phyloP scores from a whole-genome alignment of 768 basidiomycete genomes.

The Boletus eberwhitei region DNA sequence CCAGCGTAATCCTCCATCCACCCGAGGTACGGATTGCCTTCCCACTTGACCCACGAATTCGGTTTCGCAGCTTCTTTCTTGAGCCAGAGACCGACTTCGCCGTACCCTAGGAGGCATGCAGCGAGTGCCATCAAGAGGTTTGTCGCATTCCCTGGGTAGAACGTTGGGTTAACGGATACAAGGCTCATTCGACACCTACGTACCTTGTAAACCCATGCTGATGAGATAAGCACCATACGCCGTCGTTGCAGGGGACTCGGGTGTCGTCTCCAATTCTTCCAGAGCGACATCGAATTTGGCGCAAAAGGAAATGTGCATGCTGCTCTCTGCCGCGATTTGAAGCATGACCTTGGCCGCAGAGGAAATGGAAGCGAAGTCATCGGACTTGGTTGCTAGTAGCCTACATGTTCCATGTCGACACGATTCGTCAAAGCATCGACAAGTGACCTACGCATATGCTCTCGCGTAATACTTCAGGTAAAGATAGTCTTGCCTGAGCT shows the following conservation, averaged over 20 bases:
- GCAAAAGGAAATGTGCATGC: slow-evolving; percentile 72
- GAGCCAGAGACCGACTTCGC: slow-evolving; percentile 87
- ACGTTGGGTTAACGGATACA: neutral
- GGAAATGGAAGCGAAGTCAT: slow-evolving; percentile 57
- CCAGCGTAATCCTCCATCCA: slow-evolving; percentile 85
- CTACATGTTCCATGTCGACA: slow-evolving; percentile 31
- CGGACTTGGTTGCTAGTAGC: slow-evolving; percentile 75
- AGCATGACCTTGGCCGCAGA: slow-evolving; percentile 62
- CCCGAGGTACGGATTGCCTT: slow-evolving; percentile 68
- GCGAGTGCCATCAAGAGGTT: slow-evolving; percentile 78
- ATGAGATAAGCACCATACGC: slow-evolving; percentile 88
- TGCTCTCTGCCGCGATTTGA: slow-evolving; percentile 63
- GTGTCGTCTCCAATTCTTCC: slow-evolving; percentile 56
- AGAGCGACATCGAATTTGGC: slow-evolving; percentile 62
- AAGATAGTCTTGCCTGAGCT: slow-evolving; percentile 69
- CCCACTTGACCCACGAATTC: slow-evolving; percentile 51
- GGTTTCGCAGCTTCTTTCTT: slow-evolving; percentile 47
- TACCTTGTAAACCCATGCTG: slow-evolving; percentile 61
- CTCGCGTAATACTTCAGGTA: slow-evolving; percentile 83
- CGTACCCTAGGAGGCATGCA: slow-evolving; percentile 88
- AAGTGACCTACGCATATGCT: slow-evolving; percentile 58
- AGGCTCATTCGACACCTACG: neutral
- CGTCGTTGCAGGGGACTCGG: slow-evolving; percentile 68
- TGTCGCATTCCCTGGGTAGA: slow-evolving; percentile 55
- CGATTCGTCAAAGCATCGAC: neutral